These are phyloP conservation scores for Gyrodon lividus DNA, from an alignment of 768 basidiomycete species.

Conservation along the genomic window DNA sequence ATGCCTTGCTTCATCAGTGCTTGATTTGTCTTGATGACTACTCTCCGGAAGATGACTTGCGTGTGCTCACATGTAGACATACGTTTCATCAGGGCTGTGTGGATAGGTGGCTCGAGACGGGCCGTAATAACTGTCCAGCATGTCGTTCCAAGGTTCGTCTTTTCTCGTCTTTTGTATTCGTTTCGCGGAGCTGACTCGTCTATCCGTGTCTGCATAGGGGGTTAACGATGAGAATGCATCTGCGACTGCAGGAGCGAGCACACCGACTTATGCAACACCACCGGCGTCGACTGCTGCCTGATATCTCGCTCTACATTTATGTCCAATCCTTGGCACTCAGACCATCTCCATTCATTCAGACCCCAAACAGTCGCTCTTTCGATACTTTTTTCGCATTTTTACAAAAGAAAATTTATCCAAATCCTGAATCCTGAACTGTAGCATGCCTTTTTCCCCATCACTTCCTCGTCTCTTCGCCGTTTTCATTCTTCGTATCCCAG, in stretches of 20 bases:
- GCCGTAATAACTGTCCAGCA: slow-evolving; percentile 89
- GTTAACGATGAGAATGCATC: slow-evolving; percentile 21
- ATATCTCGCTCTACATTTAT: slow-evolving; percentile 2
- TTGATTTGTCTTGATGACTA: slow-evolving; percentile 90
- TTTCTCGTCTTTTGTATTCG: neutral
- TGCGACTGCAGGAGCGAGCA: neutral
- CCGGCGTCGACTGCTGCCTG: slow-evolving; percentile 7
- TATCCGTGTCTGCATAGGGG: slow-evolving; percentile 15
- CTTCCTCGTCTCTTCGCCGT: slow-evolving; percentile 4
- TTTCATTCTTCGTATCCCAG: slow-evolving; percentile 10
- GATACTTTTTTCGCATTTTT: slow-evolving; percentile 12
- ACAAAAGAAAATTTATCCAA: slow-evolving; percentile 8
- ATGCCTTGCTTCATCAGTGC: slow-evolving; percentile 44
- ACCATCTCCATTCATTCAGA: slow-evolving; percentile 2
- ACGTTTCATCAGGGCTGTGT: slow-evolving; percentile 90
- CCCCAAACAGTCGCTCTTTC: slow-evolving; percentile 18
- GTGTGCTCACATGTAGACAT: slow-evolving; percentile 81
- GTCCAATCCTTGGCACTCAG: neutral
- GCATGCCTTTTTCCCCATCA: slow-evolving; percentile 23
- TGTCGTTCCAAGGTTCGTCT: slow-evolving; percentile 71
- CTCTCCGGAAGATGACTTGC: slow-evolving; percentile 69
- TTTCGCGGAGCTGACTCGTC: neutral
- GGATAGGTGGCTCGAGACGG: slow-evolving; percentile 83
- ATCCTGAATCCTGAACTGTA: slow-evolving; percentile 18
- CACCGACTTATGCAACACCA: slow-evolving; percentile 7